Evolutionary conservation across 2,329 filamentous ascomycete species (phyloP), one percentile per base, ranked within the genome.

Genomic region (Phyllosticta citriasiana): DNA sequence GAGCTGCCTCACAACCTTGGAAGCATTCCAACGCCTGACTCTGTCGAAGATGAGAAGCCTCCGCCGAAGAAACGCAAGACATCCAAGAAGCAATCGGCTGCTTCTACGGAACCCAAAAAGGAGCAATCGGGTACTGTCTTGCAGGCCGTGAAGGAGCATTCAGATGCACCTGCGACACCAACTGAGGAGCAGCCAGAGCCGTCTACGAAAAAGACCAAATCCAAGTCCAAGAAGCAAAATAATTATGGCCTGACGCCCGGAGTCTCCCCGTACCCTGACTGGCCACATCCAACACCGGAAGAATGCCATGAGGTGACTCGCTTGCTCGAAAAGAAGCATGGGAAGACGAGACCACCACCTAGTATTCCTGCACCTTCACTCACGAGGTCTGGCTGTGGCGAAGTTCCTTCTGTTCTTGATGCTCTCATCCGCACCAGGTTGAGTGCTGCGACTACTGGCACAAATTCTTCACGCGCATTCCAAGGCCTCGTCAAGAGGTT

Each of bases 261-360:
- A 25, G 64, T 72, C 58, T 81, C 84, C 0, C 90, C 89, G 0
- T 95, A 87, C 65, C 88, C 88, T 0, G 78, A 86, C 61, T 87
- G 84, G 71, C 66, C 72, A 2, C 81, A 79, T 60, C 90, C 90
- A 0, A 91, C 86, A 0, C 67, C 79, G 0, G 82, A 85, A 57
- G 84, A 89, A 66, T 92, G 89, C 69, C 79, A 86, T 64, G 80
- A 87, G 67, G 87, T 93, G 4, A 82, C 85, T 60, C 75, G 78
- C 0, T 76, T 93, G 2, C 80, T 95, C 0, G 81, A 84, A 1
- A 77, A 79, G 12, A 71, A 84, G 0, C 89, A 95, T 67, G 88
- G 88, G 1, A 78, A 83, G 59, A 80, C 87, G 14, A 77, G 77
- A 55, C 79, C 82, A 1, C 90, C 90, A 0, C 77, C 83, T n/a